Conservation (phyloP, 768 basidiomycete species). For the Wakefieldia striispora region DNA sequence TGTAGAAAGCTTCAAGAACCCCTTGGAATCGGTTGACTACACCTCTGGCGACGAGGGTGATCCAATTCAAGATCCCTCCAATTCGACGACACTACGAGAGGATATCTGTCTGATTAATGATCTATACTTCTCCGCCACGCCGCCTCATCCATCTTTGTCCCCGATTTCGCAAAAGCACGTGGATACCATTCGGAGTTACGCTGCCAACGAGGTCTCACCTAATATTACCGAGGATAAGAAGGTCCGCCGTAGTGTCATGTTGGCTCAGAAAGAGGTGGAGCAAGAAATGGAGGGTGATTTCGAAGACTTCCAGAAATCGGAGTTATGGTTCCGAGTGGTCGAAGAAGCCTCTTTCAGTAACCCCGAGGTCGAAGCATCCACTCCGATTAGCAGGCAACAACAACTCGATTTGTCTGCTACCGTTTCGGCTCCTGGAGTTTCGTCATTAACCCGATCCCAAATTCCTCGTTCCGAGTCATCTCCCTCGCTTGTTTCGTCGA, state of each 20-base stretch:
- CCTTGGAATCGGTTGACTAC: constrained; percentile 77
- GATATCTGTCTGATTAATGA: constrained; percentile 90
- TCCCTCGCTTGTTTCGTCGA: constrained; percentile 28
- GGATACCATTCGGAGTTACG: constrained; percentile 66
- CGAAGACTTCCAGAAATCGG: constrained; percentile 81
- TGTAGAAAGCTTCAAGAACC: constrained; percentile 97
- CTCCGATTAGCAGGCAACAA: constrained; percentile 2
- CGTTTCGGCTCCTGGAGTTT: neutral
- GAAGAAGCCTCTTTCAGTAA: constrained; percentile 54
- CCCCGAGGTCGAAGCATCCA: constrained; percentile 4
- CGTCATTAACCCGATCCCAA: constrained; percentile 8
- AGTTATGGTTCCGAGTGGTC: constrained; percentile 89
- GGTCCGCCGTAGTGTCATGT: constrained; percentile 76
- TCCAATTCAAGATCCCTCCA: constrained; percentile 53
- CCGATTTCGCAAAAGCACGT: constrained; percentile 71
- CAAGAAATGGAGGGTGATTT: constrained; percentile 91
- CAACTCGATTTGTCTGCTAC: constrained; percentile 12
- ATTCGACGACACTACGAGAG: constrained; percentile 67
- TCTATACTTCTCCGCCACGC: constrained; percentile 71
- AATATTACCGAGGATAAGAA: constrained; percentile 43
- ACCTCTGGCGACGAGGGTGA: constrained; percentile 60
- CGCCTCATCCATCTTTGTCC: constrained; percentile 55
- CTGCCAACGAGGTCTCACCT: constrained; percentile 45
- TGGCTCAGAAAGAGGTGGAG: constrained; percentile 84
- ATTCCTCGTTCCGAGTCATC: constrained; percentile 38